phyloP scores from a whole-genome alignment of 139 green algal genomes.

The Chlamydomonas incerta region DNA sequence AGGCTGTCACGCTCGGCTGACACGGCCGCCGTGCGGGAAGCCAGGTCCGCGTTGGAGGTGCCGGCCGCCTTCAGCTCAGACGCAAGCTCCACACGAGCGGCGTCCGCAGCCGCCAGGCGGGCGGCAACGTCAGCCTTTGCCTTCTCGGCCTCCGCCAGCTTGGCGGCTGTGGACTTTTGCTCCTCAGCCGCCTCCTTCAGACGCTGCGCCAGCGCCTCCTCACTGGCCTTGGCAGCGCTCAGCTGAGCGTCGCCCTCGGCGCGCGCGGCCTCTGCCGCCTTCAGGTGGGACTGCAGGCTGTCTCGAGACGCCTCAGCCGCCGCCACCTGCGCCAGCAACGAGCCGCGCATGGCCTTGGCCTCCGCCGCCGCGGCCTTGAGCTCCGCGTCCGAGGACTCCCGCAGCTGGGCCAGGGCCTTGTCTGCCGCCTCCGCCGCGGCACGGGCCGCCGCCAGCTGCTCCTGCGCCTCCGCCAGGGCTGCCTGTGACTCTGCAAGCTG shows the following conservation, averaged over 20 bases:
- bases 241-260: too few species aligned
- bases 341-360: background rate
- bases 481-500: background rate
- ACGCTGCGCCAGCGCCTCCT: background rate
- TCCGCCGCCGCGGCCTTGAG: background rate
- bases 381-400: background rate
- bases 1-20: background rate
- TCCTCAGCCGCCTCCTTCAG: background rate
- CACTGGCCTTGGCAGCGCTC: too few species aligned
- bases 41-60: background rate
- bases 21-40: background rate
- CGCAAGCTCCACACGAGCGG: background rate
- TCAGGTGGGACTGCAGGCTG: background rate
- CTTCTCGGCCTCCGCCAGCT: constrained; percentile 5
- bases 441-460: background rate
- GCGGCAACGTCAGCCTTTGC: background rate
- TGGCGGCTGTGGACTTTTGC: too few species aligned
- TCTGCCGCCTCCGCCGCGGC: background rate
- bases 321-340: background rate
- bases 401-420: background rate
- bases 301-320: background rate
- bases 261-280: too few species aligned
- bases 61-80: background rate
- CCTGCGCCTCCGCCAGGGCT: background rate
- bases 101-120: background rate